These are phyloP conservation scores for Dianthus caryophyllus DNA, from an alignment of 148 eudicot genomes.

Conservation along the genomic window DNA sequence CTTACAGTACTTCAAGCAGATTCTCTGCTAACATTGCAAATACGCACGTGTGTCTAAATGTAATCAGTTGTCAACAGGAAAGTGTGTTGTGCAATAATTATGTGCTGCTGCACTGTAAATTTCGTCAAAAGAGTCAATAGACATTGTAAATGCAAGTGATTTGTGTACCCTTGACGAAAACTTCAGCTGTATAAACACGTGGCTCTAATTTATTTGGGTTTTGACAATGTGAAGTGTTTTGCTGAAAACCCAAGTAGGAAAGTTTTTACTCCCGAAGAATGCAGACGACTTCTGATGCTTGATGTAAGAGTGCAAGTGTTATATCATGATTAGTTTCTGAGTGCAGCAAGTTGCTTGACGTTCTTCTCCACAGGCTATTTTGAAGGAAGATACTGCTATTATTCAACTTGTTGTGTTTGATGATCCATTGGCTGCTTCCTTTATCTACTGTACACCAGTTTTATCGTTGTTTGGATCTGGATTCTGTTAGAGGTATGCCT, in stretches of 20 bases:
- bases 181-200: not conserved
- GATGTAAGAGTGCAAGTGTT: slow-evolving; percentile 28
- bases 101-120: too few relatives aligned
- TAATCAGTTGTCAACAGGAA: not conserved
- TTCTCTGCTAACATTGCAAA: not conserved
- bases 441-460: slow-evolving; percentile 90
- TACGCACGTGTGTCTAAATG: not conserved
- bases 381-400: slow-evolving; percentile 91
- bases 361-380: slow-evolving; percentile 84
- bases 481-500: slow-evolving; percentile 96
- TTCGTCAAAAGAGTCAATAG: not conserved
- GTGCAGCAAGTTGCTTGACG: slow-evolving; percentile 80
- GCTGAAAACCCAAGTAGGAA: not conserved
- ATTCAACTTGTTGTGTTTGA: slow-evolving; percentile 85
- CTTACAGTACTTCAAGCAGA: not conserved
- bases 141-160: slow-evolving; percentile 1
- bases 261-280: slow-evolving; percentile 19
- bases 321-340: slow-evolving; percentile 54
- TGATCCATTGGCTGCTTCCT: slow-evolving; percentile 88
- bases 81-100: not conserved
- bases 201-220: not conserved
- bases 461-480: slow-evolving; percentile 97
- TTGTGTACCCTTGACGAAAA: not conserved
- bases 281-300: slow-evolving; percentile 24
- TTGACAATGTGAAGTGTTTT: not conserved